Conservation (phyloP, 2,329 filamentous ascomycete genomes). For the Lachnellula cervina region DNA sequence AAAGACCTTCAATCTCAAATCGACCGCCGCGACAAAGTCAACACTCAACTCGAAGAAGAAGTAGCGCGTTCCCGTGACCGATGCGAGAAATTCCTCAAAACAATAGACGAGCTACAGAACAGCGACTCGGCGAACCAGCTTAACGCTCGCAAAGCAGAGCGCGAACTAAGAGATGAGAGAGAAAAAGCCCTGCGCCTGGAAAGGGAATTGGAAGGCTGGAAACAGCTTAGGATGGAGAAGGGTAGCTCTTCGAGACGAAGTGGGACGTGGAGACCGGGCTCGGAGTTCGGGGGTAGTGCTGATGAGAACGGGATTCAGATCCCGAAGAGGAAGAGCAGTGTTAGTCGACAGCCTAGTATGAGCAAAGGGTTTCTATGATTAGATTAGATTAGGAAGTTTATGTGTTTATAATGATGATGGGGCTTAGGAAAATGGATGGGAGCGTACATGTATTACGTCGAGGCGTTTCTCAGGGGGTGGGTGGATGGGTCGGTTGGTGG, state of each 20-base stretch:
- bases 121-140: slow-evolving; percentile 80
- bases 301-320: slow-evolving; percentile 42
- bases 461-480: too few species aligned
- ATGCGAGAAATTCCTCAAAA: slow-evolving; percentile 79
- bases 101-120: slow-evolving; percentile 90
- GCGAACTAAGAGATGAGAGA: slow-evolving; percentile 82
- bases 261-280: slow-evolving; percentile 18
- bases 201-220: slow-evolving; percentile 80
- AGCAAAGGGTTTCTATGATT: slow-evolving; percentile 70
- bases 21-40: slow-evolving; percentile 87
- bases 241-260: slow-evolving; percentile 23
- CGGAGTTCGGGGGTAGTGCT: slow-evolving; percentile 33
- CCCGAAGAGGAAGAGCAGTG: slow-evolving; percentile 61
- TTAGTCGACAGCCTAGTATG: slow-evolving; percentile 60
- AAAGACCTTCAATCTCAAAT: slow-evolving; percentile 91
- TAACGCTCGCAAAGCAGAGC: slow-evolving; percentile 76
- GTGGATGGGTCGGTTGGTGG: too few species aligned
- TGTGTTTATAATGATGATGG: neutral
- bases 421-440: neutral
- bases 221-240: slow-evolving; percentile 63
- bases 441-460: too few species aligned
- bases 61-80: slow-evolving; percentile 83
- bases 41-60: slow-evolving; percentile 75
- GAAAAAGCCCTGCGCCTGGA: slow-evolving; percentile 80
- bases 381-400: slow-evolving; percentile 2